Evolutionary conservation across 768 basidiomycete species (phyloP).

Genomic region (Cyathus striatus): DNA sequence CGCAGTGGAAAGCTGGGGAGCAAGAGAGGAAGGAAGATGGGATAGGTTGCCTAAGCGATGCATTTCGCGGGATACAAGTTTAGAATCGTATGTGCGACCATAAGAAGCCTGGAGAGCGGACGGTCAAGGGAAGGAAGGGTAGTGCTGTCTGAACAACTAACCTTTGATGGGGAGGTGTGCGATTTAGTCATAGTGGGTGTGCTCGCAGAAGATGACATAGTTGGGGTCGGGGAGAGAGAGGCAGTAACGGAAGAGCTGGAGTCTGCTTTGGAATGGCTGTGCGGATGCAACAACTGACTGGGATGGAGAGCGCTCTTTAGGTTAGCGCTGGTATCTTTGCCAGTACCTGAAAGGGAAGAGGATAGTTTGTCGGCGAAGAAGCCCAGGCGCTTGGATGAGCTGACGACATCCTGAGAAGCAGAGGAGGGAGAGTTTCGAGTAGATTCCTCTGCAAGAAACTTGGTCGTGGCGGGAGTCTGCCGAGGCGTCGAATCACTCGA

Average conservation of each 20-base stretch:
- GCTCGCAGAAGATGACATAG: constrained; percentile 30
- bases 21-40: constrained; percentile 44
- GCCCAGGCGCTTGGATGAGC: constrained; percentile 32
- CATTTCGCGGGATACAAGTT: constrained; percentile 81
- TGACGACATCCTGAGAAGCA: constrained; percentile 21
- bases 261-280: constrained; percentile 32
- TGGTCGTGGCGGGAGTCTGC: constrained; percentile 34
- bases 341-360: constrained; percentile 28
- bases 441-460: constrained; percentile 29
- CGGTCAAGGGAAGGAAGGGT: constrained; percentile 7
- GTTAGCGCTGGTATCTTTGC: constrained; percentile 15
- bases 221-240: constrained; percentile 15
- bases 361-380: constrained; percentile 40
- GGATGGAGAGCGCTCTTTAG: constrained; percentile 24
- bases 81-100: constrained; percentile 73
- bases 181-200: constrained; percentile 27
- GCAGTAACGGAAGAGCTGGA: constrained; percentile 16
- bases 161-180: constrained; percentile 52
- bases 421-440: too few relatives aligned
- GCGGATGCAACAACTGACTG: constrained; percentile 29
- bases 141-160: constrained; percentile 10
- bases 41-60: constrained; percentile 69
- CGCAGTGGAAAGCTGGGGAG: constrained; percentile 43
- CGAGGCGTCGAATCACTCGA: constrained; percentile 48
- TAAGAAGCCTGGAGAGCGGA: constrained; percentile 39